phyloP scores from a whole-genome alignment of 1,284 basidiomycete genomes.

The Cutaneotrichosporon cyanovorans region DNA sequence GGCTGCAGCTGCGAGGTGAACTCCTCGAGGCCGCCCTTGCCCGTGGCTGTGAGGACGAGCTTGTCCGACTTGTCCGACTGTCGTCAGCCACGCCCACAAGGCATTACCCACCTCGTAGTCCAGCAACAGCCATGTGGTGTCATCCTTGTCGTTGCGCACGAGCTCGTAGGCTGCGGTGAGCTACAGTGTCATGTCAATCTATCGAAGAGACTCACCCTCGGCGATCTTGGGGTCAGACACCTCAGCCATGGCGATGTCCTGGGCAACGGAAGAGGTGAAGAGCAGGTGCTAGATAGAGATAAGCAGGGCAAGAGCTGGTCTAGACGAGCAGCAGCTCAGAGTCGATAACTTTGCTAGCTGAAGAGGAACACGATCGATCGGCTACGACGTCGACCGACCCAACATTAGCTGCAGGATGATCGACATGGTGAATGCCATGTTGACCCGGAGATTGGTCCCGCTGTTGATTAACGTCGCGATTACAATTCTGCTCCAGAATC shows the following conservation, averaged over 20 bases:
- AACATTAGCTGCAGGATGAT: too few relatives aligned
- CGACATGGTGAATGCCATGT: too few relatives aligned
- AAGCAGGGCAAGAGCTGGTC: background rate
- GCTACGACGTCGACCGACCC: too few relatives aligned
- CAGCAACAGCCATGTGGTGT: slow-evolving; percentile 75
- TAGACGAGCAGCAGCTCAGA: too few relatives aligned
- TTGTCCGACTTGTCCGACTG: slow-evolving; percentile 76
- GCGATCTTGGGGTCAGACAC: slow-evolving; percentile 66
- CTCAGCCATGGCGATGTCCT: slow-evolving; percentile 63
- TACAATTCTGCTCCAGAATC: too few relatives aligned
- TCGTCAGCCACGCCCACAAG: slow-evolving; percentile 7
- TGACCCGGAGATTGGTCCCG: too few relatives aligned
- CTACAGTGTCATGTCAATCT: too few relatives aligned
- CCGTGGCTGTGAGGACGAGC: slow-evolving; percentile 65
- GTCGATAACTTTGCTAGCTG: too few relatives aligned
- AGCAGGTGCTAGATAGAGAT: background rate
- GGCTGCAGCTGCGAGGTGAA: slow-evolving; percentile 66
- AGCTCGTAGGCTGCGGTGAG: slow-evolving; percentile 64
- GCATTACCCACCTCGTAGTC: slow-evolving; percentile 64
- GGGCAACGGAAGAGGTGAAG: background rate
- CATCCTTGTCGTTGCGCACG: slow-evolving; percentile 70
- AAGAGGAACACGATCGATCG: too few relatives aligned
- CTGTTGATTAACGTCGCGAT: too few relatives aligned
- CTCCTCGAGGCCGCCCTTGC: slow-evolving; percentile 68
- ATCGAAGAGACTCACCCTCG: slow-evolving; percentile 66